Conservation (phyloP, 176 grass and related monocot genomes). For the Eremochloa ophiuroides region DNA sequence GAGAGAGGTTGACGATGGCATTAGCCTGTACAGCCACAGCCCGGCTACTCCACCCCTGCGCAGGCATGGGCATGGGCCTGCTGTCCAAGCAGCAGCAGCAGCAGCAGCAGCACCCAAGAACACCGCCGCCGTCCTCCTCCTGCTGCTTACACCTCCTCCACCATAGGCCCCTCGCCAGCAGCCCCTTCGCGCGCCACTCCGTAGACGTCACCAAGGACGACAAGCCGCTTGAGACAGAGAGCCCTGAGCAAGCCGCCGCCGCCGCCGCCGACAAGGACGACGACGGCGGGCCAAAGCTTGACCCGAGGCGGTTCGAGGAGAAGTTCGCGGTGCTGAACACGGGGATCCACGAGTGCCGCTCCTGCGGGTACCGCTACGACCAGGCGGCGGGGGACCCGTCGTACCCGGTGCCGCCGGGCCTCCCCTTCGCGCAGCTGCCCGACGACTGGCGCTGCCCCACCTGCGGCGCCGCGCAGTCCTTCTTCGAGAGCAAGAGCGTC, state of each 20-base stretch:
- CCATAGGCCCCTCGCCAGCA: background rate
- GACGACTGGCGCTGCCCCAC: slow-evolving; percentile 90
- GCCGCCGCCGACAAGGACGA: background rate
- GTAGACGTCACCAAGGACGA: slow-evolving; percentile 79
- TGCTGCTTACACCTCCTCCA: slow-evolving; percentile 5
- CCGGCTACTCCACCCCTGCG: slow-evolving; percentile 30
- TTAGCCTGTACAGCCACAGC: slow-evolving; percentile 36
- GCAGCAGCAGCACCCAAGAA: slow-evolving; percentile 4
- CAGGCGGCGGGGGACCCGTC: slow-evolving; percentile 69
- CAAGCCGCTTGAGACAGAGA: slow-evolving; percentile 47
- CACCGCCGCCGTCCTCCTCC: background rate
- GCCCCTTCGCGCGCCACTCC: slow-evolving; percentile 38
- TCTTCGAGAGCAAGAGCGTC: slow-evolving; percentile 91
- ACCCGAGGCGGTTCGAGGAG: slow-evolving; percentile 72
- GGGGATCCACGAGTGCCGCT: slow-evolving; percentile 82
- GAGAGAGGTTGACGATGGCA: slow-evolving; percentile 25
- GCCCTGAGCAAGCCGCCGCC: background rate
- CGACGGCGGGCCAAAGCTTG: slow-evolving; percentile 26
- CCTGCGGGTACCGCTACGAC: slow-evolving; percentile 87
- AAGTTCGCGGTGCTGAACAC: slow-evolving; percentile 92
- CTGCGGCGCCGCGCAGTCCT: slow-evolving; percentile 74
- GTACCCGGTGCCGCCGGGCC: slow-evolving; percentile 75
- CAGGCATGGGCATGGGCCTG: slow-evolving; percentile 9
- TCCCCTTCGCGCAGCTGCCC: slow-evolving; percentile 71
- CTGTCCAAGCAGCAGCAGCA: slow-evolving; percentile 2